phyloP scores from a whole-genome alignment of 2,329 filamentous ascomycete genomes.

The Leptographium procerum region DNA sequence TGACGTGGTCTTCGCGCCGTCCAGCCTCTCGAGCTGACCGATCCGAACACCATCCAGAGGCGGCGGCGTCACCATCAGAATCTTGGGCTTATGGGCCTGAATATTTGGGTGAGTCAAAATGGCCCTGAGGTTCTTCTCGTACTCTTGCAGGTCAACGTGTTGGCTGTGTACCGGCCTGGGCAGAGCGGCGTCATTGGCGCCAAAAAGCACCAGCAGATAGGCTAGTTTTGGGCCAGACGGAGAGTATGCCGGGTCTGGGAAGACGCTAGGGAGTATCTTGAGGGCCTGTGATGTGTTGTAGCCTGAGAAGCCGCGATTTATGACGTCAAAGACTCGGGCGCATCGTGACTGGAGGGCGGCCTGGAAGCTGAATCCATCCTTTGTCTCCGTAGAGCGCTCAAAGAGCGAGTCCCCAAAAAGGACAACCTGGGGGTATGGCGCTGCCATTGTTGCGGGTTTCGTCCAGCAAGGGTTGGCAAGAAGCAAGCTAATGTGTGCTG shows the following conservation, averaged over 20 bases:
- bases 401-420: slow-evolving; percentile 88
- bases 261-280: slow-evolving; percentile 54
- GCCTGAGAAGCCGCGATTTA: slow-evolving; percentile 80
- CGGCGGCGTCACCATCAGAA: slow-evolving; percentile 74
- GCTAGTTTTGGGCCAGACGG: slow-evolving; percentile 47
- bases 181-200: slow-evolving; percentile 79
- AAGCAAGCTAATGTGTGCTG: neutral
- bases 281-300: slow-evolving; percentile 74
- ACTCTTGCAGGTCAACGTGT: slow-evolving; percentile 66
- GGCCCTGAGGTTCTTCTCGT: slow-evolving; percentile 56
- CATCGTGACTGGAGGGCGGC: slow-evolving; percentile 60
- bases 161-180: slow-evolving; percentile 53
- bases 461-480: neutral
- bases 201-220: slow-evolving; percentile 67
- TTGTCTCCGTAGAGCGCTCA: slow-evolving; percentile 50
- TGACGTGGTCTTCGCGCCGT: slow-evolving; percentile 31
- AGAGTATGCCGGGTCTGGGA: slow-evolving; percentile 40
- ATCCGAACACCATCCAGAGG: slow-evolving; percentile 68
- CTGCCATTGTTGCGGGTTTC: slow-evolving; percentile 11
- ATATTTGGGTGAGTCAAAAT: slow-evolving; percentile 66
- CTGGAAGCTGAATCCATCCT: slow-evolving; percentile 62
- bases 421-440: slow-evolving; percentile 60
- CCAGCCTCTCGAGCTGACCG: slow-evolving; percentile 31
- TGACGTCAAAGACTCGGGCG: slow-evolving; percentile 66
- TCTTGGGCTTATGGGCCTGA: slow-evolving; percentile 57